These are phyloP conservation scores for Cordyceps sp. DNA, from an alignment of 2,329 filamentous ascomycete species.

Conservation along the genomic window DNA sequence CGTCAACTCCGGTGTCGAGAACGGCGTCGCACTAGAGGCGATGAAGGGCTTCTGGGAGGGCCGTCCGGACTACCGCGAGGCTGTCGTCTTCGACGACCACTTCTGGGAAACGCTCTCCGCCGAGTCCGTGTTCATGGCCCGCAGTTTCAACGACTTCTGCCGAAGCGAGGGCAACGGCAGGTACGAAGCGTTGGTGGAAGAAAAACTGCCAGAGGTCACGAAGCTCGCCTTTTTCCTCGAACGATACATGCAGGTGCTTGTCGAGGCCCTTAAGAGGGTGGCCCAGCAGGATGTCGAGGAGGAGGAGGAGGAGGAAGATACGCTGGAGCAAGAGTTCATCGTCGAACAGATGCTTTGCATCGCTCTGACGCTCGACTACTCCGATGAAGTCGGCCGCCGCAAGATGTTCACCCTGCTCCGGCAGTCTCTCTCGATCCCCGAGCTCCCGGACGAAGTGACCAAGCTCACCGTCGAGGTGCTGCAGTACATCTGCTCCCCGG, in stretches of 20 bases:
- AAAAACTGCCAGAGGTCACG: slow-evolving; percentile 90
- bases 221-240: slow-evolving; percentile 78
- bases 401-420: slow-evolving; percentile 92
- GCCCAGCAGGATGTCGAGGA: slow-evolving; percentile 37
- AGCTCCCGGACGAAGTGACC: slow-evolving; percentile 83
- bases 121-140: slow-evolving; percentile 76
- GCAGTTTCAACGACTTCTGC: slow-evolving; percentile 92
- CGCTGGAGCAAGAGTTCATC: slow-evolving; percentile 83
- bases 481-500: slow-evolving; percentile 64
- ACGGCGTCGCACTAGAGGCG: slow-evolving; percentile 79
- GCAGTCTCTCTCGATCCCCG: slow-evolving; percentile 68
- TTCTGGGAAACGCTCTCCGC: slow-evolving; percentile 73
- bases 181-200: slow-evolving; percentile 62
- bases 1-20: slow-evolving; percentile 75
- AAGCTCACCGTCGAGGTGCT: slow-evolving; percentile 73
- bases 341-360: slow-evolving; percentile 92
- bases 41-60: slow-evolving; percentile 97
- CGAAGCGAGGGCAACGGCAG: slow-evolving; percentile 56
- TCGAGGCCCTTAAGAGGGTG: slow-evolving; percentile 43
- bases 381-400: slow-evolving; percentile 85
- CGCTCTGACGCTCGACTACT: slow-evolving; percentile 81
- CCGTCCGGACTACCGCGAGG: slow-evolving; percentile 64
- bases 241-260: slow-evolving; percentile 54
- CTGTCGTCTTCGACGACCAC: slow-evolving; percentile 51
- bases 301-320: slow-evolving; percentile 64